Evolutionary conservation across 805 yeast genomes (phyloP).

Genomic region (Metschnikowia matae): DNA sequence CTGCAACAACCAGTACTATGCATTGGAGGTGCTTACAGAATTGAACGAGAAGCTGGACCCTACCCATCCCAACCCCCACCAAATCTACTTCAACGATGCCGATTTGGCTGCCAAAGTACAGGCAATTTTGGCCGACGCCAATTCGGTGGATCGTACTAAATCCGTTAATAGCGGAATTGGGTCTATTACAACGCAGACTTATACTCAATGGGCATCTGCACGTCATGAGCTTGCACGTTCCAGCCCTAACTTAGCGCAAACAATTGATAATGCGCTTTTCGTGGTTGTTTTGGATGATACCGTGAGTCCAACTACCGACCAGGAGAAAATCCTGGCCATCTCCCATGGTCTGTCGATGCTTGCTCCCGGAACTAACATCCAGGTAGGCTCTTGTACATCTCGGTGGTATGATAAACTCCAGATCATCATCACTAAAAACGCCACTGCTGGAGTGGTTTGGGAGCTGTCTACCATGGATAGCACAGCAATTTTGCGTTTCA

Average conservation of each 20-base stretch:
- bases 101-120: constrained; percentile 45
- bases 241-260: constrained; percentile 32
- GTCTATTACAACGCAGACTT: constrained; percentile 51
- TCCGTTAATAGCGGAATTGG: constrained; percentile 47
- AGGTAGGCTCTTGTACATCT: constrained; percentile 54
- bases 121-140: constrained; percentile 38
- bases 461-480: constrained; percentile 57
- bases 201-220: constrained; percentile 45
- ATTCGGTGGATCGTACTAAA: constrained; percentile 31
- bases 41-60: constrained; percentile 2
- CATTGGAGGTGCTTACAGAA: constrained; percentile 43
- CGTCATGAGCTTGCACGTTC: constrained; percentile 39
- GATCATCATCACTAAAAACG: constrained; percentile 48
- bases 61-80: constrained; percentile 19
- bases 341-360: constrained; percentile 50
- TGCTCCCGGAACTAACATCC: constrained; percentile 42
- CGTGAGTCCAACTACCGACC: constrained; percentile 43
- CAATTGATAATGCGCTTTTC: constrained; percentile 49
- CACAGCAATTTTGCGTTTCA: constrained; percentile 53
- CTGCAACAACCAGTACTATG: constrained; percentile 48
- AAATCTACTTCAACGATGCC: constrained; percentile 51
- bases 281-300: constrained; percentile 46
- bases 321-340: constrained; percentile 46
- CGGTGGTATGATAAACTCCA: constrained; percentile 60
- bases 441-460: constrained; percentile 59